Evolutionary conservation across 257 asterid genomes (phyloP).

Genomic region (Capsicum baccatum): DNA sequence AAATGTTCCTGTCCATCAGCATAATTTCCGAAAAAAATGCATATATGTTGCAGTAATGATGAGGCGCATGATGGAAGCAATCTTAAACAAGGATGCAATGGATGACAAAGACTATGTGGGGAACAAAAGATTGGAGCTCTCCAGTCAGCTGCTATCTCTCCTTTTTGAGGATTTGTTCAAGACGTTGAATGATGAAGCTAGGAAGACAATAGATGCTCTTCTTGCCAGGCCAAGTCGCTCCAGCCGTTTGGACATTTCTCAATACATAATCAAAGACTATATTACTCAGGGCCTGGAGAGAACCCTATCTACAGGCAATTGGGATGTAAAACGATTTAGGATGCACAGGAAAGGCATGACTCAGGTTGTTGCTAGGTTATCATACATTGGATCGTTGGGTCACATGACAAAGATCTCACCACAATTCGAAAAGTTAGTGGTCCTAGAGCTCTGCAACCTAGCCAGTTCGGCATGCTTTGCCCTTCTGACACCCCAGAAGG

Average conservation of each 20-base stretch:
- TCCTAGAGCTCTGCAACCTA: constrained; percentile 96
- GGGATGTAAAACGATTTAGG: constrained; percentile 84
- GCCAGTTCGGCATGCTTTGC: constrained; percentile 99
- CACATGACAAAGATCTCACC: constrained; percentile 86
- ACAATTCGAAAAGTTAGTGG: constrained; percentile 98
- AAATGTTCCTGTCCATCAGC: constrained; percentile 67
- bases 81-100: constrained; percentile 91
- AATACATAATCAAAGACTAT: constrained; percentile 49
- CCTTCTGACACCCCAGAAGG: constrained; percentile 99
- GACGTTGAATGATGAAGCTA: constrained; percentile 75
- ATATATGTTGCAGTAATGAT: constrained; percentile 91
- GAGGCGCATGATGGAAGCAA: constrained; percentile 97
- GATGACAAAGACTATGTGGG: constrained; percentile 99
- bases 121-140: constrained; percentile 91
- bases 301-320: constrained; percentile 92
- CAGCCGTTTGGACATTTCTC: constrained; percentile 62
- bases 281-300: constrained; percentile 80
- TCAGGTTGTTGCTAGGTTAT: constrained; percentile 82
- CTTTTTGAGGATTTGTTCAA: constrained; percentile 98
- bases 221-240: constrained; percentile 55
- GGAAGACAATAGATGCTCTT: constrained; percentile 44
- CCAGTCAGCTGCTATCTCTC: constrained; percentile 84
- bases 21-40: constrained; percentile 91
- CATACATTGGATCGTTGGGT: constrained; percentile 85
- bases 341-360: constrained; percentile 96